These are phyloP conservation scores for Globisporangium solare DNA, from an alignment of 352 stramenopile genomes.

Conservation along the genomic window DNA sequence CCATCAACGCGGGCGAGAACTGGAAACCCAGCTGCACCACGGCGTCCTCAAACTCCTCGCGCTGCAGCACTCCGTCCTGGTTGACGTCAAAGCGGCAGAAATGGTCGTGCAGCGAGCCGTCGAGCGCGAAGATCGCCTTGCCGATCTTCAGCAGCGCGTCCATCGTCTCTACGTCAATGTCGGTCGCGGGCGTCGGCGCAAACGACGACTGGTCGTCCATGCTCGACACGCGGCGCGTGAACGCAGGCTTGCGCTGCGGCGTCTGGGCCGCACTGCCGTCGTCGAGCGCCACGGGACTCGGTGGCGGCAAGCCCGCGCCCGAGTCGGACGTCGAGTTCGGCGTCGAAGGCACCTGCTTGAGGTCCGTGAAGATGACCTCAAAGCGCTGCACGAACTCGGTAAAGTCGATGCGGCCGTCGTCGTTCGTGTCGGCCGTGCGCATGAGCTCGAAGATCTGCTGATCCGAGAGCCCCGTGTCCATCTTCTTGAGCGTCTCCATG, in stretches of 20 bases:
- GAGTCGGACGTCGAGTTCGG: constrained; percentile 15
- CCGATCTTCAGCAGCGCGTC: constrained; percentile 70
- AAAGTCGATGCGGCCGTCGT: constrained; percentile 90
- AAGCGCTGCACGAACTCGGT: constrained; percentile 90
- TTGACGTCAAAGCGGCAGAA: constrained; percentile 86
- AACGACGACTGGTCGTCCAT: constrained; percentile 62
- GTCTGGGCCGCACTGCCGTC: neutral
- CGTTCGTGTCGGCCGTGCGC: constrained; percentile 89
- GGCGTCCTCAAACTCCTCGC: constrained; percentile 72
- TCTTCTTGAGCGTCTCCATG: constrained; percentile 84
- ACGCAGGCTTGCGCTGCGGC: constrained; percentile 21
- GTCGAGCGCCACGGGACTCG: constrained; percentile 22
- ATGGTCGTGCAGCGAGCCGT: constrained; percentile 75
- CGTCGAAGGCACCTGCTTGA: constrained; percentile 31
- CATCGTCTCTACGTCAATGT: constrained; percentile 83
- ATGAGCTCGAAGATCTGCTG: constrained; percentile 92
- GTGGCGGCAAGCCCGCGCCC: constrained; percentile 7
- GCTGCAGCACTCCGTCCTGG: constrained; percentile 74
- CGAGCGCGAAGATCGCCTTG: constrained; percentile 67
- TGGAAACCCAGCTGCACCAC: constrained; percentile 59
- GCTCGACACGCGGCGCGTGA: constrained; percentile 51
- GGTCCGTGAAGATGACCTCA: constrained; percentile 88
- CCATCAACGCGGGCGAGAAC: constrained; percentile 51
- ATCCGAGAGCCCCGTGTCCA: constrained; percentile 90
- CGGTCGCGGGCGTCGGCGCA: constrained; percentile 38